Base-by-base conservation (phyloP, 164 flowering plant species). In the Tetrastigma voinierianum region DNA sequence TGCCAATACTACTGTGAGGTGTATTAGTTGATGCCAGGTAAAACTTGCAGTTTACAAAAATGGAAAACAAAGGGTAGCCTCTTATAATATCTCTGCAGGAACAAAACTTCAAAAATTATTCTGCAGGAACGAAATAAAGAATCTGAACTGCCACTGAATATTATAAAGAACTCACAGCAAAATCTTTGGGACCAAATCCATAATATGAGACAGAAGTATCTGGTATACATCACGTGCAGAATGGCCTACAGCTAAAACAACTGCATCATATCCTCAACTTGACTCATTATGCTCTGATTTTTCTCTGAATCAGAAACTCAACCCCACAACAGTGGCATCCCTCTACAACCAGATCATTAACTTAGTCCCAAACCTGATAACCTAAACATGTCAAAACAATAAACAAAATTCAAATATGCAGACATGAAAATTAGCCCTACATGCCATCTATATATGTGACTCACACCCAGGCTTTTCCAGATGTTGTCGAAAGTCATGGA, bases 191-290 rank as follows among this genome's bases (percentile, higher is more conserved):
- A 82, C 77, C 83, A 96, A 62, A 14, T 78, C 80, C 57, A 88
- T 78, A 71, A 81, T 73, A 72, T 91, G 88, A 59, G 88, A 82
- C 64, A 86, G 85, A 78, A 96, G 98, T 93, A 91, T 93, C 68
- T 90, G 76, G 76, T 93, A 93, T 10, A 84, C 79, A 82, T 93
- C 99, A 66, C 99, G 91, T 57, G 99, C 98, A 74, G 99, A 96
- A 78, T 96, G 99, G 54, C 99, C 99, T 71, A 93, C 97, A 40
- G 96, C 99, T 52, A 96, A 80, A 69, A 93, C 81, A 74, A 88
- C 85, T 25, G 89, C 96, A 87, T 93, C 99, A 81, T 44, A 87
- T 63, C n/a, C 66, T 77, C 79, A 84, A 67, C n/a, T n/a, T n/a
- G 76, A 65, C 69, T 69, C n/a, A 49, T 68, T 75, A 12, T 47